Conservation (phyloP, 257 asterid genomes). For the Rhazya stricta region DNA sequence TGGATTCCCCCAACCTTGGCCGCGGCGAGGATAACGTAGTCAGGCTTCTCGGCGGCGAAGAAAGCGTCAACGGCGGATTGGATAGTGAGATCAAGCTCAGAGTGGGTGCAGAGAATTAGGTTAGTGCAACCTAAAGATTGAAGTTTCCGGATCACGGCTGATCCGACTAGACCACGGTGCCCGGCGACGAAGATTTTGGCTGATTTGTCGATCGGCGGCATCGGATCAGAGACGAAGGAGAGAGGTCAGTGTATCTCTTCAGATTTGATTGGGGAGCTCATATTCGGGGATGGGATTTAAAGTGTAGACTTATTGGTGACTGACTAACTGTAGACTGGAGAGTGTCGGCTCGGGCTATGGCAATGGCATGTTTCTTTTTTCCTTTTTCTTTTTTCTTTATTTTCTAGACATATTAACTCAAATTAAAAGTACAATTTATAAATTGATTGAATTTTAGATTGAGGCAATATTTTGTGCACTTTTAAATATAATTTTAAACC, state of each 20-base stretch:
- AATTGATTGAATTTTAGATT: too few species aligned
- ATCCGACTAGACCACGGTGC: constrained; percentile 92
- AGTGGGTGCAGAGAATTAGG: constrained; percentile 76
- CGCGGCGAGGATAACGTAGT: constrained; percentile 79
- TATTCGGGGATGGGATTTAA: too few species aligned
- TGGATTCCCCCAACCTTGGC: constrained; percentile 96
- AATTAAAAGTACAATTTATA: too few species aligned
- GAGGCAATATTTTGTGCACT: too few species aligned
- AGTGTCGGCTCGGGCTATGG: neutral
- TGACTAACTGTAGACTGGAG: too few species aligned
- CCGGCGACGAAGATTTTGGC: constrained; percentile 78
- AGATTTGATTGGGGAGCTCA: neutral
- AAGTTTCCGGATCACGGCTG: constrained; percentile 73
- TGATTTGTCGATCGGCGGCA: constrained; percentile 46
- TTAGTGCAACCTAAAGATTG: constrained; percentile 49
- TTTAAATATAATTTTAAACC: too few species aligned
- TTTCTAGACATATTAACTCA: too few species aligned
- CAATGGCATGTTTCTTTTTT: too few species aligned
- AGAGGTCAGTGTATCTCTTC: neutral
- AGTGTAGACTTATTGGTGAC: too few species aligned
- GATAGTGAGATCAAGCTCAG: constrained; percentile 80
- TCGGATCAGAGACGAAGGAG: constrained; percentile 5
- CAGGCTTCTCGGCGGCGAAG: constrained; percentile 63
- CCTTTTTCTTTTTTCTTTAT: too few species aligned
- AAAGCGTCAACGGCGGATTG: constrained; percentile 76